Evolutionary conservation across 2,329 filamentous ascomycete genomes (phyloP).

Genomic region (Daldinia sp.): DNA sequence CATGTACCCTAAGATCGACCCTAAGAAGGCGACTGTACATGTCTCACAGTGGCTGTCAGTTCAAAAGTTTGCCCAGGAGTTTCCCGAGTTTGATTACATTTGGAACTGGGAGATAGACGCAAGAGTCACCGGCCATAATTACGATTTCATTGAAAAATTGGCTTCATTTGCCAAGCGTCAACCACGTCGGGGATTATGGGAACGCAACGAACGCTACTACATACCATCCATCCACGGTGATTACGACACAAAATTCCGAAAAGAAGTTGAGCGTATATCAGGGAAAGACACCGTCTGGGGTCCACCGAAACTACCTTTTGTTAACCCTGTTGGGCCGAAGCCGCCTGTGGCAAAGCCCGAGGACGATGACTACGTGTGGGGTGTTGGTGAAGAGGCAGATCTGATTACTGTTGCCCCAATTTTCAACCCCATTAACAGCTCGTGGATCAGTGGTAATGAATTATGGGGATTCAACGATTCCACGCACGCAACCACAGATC

Average conservation of each 20-base stretch:
- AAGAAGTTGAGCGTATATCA: conserved; percentile 68
- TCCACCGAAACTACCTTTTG: conserved; percentile 67
- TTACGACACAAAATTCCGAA: conserved; percentile 75
- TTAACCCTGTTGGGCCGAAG: conserved; percentile 71
- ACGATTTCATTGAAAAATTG: conserved; percentile 79
- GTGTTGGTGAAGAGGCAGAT: conserved; percentile 80
- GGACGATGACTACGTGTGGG: conserved; percentile 79
- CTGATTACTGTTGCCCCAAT: conserved; percentile 82
- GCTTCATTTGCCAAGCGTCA: conserved; percentile 73
- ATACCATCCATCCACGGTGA: conserved; percentile 76
- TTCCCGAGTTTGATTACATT: conserved; percentile 82
- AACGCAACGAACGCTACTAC: conserved; percentile 78
- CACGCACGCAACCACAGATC: conserved; percentile 63
- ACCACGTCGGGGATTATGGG: conserved; percentile 79
- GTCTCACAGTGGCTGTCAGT: conserved; percentile 77
- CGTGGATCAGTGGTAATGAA: conserved; percentile 78
- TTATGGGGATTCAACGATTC: conserved; percentile 73
- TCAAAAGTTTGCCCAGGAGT: conserved; percentile 79
- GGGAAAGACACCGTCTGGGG: conserved; percentile 75
- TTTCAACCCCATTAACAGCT: conserved; percentile 78
- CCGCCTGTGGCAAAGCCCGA: conserved; percentile 69
- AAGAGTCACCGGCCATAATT: conserved; percentile 83
- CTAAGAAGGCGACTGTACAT: conserved; percentile 65
- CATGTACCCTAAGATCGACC: conserved; percentile 80
- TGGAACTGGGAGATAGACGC: conserved; percentile 93